Evolutionary conservation across 129 eudicot species (phyloP).

Genomic region (Deinandra increscens): DNA sequence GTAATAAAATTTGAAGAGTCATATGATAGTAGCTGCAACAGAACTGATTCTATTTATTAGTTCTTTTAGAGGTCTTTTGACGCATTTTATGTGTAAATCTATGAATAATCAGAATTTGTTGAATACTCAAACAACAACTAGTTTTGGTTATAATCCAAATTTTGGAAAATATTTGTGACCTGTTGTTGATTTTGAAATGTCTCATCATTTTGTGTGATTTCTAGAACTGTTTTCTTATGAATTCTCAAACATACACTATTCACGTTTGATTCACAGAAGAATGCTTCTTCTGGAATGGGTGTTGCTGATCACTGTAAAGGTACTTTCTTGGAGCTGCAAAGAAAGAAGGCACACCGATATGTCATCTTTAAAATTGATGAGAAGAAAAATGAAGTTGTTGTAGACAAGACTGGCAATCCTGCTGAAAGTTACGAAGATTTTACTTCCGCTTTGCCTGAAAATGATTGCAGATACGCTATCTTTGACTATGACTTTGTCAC

Average conservation of each 20-base stretch:
- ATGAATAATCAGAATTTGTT: not conserved
- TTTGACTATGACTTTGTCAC: slow-evolving; percentile 80
- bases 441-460: slow-evolving; percentile 57
- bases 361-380: slow-evolving; percentile 82
- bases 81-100: not conserved
- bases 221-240: not conserved
- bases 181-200: not conserved
- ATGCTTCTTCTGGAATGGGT: slow-evolving; percentile 70
- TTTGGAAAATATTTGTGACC: not conserved
- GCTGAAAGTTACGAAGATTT: slow-evolving; percentile 80
- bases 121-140: not conserved
- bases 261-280: slow-evolving; percentile 36
- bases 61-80: not conserved
- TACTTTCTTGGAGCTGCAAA: slow-evolving; percentile 60
- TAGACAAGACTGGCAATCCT: slow-evolving; percentile 79
- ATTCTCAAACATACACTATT: not conserved
- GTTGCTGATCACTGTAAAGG: slow-evolving; percentile 59
- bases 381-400: slow-evolving; percentile 75
- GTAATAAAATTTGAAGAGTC: not conserved
- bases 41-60: not conserved
- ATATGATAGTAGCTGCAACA: not conserved
- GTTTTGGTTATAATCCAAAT: not conserved
- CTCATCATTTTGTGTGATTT: not conserved
- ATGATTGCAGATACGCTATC: slow-evolving; percentile 80
- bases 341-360: slow-evolving; percentile 69